Evolutionary conservation across 805 yeast genomes (phyloP), one percentile per base, ranked within the genome.

Genomic region (Priceomyces melissophilus): DNA sequence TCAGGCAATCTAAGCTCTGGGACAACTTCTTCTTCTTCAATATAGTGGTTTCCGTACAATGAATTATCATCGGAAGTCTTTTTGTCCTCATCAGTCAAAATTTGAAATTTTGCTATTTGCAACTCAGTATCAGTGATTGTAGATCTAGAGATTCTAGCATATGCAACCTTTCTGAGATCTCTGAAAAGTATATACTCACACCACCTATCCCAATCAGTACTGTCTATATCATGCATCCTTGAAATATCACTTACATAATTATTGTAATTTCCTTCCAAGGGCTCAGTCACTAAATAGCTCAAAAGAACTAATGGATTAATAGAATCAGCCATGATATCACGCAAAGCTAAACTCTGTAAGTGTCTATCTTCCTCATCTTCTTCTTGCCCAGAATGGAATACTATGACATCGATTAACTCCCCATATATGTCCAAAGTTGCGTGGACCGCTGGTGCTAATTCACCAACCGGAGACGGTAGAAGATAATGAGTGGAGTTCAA

Each of bases 301-400:
- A 93, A 73, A 50, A 93, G 71, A 10, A 93, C 78, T 59, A 87
- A 67, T n/a, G 98, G 99, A 42, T 88, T 77, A 33, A 79, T 71
- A n/a, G 85, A 75, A 11, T 81, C 71, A 2, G 84, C 91, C 96
- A 93, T 88, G 34, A 93, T 73, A 29, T 80, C 81, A 26, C 84
- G 76, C 33, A 93, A 73, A 2, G 79, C 86, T 45, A 80, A 71
- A 52, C 91, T 79, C 67, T 93, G 99, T 51, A 88, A 69, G 50
- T 93, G 72, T 54, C 99, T 79, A 63, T 93, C 99, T 59, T 89
- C 96, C 3, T 72, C 89, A 60, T 93, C 99, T 69, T 93, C 98
- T 61, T 93, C 98, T 67, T 93, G 99, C 3, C 99, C 99, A 34
- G 93, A 81, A 61, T 93, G 99, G 85, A 93, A 93, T 16, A 93